Evolutionary conservation across 768 basidiomycete species (phyloP), one percentile per base, ranked within the genome.

Genomic region (Collybiopsis confluens): DNA sequence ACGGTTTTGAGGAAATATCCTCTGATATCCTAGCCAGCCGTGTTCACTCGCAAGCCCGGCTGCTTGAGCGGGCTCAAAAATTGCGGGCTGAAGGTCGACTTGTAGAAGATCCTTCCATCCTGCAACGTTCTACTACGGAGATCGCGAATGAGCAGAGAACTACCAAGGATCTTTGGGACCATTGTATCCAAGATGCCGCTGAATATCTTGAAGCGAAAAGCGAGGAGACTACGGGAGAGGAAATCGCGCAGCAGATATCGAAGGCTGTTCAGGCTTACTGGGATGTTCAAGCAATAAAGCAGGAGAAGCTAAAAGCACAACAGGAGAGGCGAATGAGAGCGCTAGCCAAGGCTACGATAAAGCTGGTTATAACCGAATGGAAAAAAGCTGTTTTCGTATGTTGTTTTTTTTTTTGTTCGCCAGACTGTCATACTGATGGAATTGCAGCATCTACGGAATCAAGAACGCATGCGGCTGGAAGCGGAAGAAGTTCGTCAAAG

Each of bases 371-470:
- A 27, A 76, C 75, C 7, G 88, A 92, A 63, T 98, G 95, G 95
- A 89, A 87, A 67, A 84, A 90, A 63, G 94, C 90, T 7, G 83
- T 94, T 42, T 83, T 84, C 61, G 90, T 90, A 62, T 63, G 90
- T 78, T 3, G 16, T 15, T 48, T 9, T 48, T 48, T 50, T 4
- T 52, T 28, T 18, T 52, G 13, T 20, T 57, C 11, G 30, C 47
- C 30, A 33, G 30, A 5, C 13, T 5, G 13, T 50, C 21, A 3
- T 8, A 16, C 30, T 15, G 21, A 53, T 53, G 36, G 21, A 18
- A 47, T 54, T 50, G 16, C 57, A 90, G 89, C 82, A 90, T 68
- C 78, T 93, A 16, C 82, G 88, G 3, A 85, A 90, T 55, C 79
- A 85, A 60, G 77, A 83, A 56, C 73, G 86, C 33, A 71, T 79